Percentiles rank a stretch among this genome's conserved stretches.
phyloP scores from a whole-genome alignment of 768 basidiomycete species.

The Lactarius psammicola region DNA sequence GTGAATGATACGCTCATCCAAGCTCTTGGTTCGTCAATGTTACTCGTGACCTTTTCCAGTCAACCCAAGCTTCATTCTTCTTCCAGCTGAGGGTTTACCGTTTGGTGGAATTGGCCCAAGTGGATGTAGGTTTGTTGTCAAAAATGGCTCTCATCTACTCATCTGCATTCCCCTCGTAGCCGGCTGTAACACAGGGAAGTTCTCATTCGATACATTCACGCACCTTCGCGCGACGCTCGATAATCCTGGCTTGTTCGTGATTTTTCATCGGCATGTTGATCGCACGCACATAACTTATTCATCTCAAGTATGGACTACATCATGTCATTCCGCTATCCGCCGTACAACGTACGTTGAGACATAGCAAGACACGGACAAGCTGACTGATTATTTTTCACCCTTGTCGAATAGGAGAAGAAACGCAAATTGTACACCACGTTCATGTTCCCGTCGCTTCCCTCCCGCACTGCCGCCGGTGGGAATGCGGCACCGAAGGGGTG shows the following conservation, averaged over 20 bases:
- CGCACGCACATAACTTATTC: background rate
- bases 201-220: slow-evolving; percentile 73
- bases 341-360: slow-evolving; percentile 37
- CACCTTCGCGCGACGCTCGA: slow-evolving; percentile 60
- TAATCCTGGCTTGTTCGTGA: slow-evolving; percentile 40
- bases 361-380: background rate
- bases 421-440: slow-evolving; percentile 34
- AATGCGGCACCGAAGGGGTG: slow-evolving; percentile 25
- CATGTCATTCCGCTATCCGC: slow-evolving; percentile 39
- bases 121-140: slow-evolving; percentile 52
- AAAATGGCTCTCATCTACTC: slow-evolving; percentile 12
- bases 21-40: slow-evolving; percentile 45
- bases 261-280: background rate
- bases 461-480: slow-evolving; percentile 39
- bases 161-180: slow-evolving; percentile 38
- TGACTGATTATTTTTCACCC: slow-evolving; percentile 8
- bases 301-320: slow-evolving; percentile 36
- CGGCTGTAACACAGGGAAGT: slow-evolving; percentile 72
- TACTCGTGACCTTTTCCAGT: background rate
- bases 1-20: slow-evolving; percentile 74
- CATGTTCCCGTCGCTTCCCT: slow-evolving; percentile 39
- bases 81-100: slow-evolving; percentile 57
- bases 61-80: background rate
- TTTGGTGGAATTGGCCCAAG: slow-evolving; percentile 74
- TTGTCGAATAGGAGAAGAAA: slow-evolving; percentile 29